phyloP scores from a whole-genome alignment of 139 green algal genomes.

The Eudorina sp. region DNA sequence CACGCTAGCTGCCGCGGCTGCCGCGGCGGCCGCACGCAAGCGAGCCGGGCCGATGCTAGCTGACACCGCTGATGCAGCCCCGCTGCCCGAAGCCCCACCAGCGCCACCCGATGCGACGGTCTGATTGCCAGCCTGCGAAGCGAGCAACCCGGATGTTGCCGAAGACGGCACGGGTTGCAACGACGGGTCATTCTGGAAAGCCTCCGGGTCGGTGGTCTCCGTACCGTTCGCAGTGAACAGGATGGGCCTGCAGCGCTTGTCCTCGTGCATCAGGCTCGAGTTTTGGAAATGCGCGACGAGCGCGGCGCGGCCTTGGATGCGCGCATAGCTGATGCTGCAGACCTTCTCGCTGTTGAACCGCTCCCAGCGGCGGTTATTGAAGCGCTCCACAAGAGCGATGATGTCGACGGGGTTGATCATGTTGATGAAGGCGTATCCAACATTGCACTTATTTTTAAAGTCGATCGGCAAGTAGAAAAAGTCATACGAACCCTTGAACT shows the following conservation, averaged over 20 bases:
- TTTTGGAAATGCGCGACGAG: constrained; percentile 97
- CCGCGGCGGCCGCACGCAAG: constrained; percentile 19
- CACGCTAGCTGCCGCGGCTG: neutral
- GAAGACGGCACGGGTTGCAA: neutral
- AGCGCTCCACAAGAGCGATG: constrained; percentile 86
- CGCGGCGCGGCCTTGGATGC: constrained; percentile 92
- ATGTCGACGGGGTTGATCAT: constrained; percentile 86
- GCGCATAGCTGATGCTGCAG: constrained; percentile 94
- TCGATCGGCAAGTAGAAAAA: constrained; percentile 95
- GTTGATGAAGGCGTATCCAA: constrained; percentile 99
- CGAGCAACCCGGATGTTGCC: too few species aligned
- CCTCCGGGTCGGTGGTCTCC: constrained; percentile 34
- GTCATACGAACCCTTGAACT: constrained; percentile 90
- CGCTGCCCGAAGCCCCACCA: too few species aligned
- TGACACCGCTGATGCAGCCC: neutral
- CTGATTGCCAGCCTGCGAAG: too few species aligned
- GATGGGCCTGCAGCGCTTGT: constrained; percentile 97
- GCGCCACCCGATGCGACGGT: too few species aligned
- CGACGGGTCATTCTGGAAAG: constrained; percentile 33
- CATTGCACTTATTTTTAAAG: constrained; percentile 99
- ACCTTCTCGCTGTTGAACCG: constrained; percentile 98
- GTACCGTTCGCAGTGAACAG: constrained; percentile 81
- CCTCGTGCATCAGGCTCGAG: constrained; percentile 97
- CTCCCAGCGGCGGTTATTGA: constrained; percentile 96
- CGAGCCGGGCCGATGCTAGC: neutral